Evolutionary conservation across 306 rosid genomes (phyloP).

Genomic region (Begonia fuchsioides): DNA sequence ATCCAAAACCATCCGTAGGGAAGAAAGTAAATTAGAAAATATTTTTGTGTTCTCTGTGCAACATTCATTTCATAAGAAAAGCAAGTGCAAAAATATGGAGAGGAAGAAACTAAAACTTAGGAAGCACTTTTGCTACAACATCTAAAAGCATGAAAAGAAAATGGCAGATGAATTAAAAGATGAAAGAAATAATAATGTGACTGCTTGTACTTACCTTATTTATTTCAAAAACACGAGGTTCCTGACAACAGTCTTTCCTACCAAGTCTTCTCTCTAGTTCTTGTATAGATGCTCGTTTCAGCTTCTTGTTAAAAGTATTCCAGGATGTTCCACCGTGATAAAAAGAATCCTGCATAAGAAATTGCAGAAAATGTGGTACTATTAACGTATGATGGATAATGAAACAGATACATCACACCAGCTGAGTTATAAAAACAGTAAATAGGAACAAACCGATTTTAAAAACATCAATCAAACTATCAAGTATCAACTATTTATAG

Average conservation of each 20-base stretch:
- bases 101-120: too few species aligned
- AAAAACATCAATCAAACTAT: not conserved
- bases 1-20: too few species aligned
- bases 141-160: conserved; percentile 9
- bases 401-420: too few species aligned
- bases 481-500: not conserved
- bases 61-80: too few species aligned
- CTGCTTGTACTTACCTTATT: conserved; percentile 10
- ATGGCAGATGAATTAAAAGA: not conserved
- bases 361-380: too few species aligned
- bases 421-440: not conserved
- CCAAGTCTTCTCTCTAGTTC: conserved; percentile 4
- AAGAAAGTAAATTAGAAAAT: too few species aligned
- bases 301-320: conserved; percentile 6
- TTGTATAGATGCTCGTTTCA: conserved; percentile 11
- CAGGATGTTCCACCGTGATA: conserved; percentile 6
- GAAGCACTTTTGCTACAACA: too few species aligned
- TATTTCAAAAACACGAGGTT: conserved; percentile 12
- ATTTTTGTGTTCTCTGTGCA: too few species aligned
- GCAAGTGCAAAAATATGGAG: too few species aligned
- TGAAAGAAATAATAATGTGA: not conserved
- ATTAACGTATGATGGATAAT: too few species aligned
- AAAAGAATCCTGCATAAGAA: conserved; percentile 13
- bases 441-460: not conserved
- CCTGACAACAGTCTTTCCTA: conserved; percentile 10